phyloP scores from a whole-genome alignment of 768 basidiomycete species.

The Psilocybe cyanescens region DNA sequence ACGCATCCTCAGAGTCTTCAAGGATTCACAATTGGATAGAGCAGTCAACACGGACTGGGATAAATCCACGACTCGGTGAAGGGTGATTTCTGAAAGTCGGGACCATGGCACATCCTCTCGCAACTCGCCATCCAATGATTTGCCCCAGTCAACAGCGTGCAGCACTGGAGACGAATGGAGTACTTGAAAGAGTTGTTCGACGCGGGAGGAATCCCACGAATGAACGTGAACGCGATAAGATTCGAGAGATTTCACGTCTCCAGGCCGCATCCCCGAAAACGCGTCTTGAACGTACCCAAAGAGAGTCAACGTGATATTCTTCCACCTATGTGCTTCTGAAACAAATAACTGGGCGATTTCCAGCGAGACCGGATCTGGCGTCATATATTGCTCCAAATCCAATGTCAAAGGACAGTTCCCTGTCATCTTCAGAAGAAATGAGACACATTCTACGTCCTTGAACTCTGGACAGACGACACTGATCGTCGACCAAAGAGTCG shows the following conservation, averaged over 20 bases:
- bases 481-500: conserved; percentile 19
- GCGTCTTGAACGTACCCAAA: conserved; percentile 4
- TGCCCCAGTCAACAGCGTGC: conserved; percentile 15
- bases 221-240: conserved; percentile 12
- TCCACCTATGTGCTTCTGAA: conserved; percentile 13
- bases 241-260: conserved; percentile 9
- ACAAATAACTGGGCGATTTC: conserved; percentile 13
- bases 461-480: conserved; percentile 6
- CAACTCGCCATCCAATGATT: conserved; percentile 3
- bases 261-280: background rate
- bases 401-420: conserved; percentile 12
- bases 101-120: conserved; percentile 8
- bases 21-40: conserved; percentile 4
- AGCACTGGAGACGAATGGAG: conserved; percentile 13
- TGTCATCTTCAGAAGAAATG: conserved; percentile 11
- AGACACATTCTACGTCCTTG: conserved; percentile 5
- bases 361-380: conserved; percentile 14
- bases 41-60: conserved; percentile 1
- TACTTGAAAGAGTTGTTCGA: conserved; percentile 2
- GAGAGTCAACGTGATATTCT: conserved; percentile 6
- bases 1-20: conserved; percentile 8
- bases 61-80: conserved; percentile 7
- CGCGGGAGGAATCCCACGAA: conserved; percentile 2
- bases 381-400: conserved; percentile 13
- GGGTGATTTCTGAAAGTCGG: conserved; percentile 11